phyloP scores from a whole-genome alignment of 2,329 filamentous ascomycete species.

The Didymella pomorum region DNA sequence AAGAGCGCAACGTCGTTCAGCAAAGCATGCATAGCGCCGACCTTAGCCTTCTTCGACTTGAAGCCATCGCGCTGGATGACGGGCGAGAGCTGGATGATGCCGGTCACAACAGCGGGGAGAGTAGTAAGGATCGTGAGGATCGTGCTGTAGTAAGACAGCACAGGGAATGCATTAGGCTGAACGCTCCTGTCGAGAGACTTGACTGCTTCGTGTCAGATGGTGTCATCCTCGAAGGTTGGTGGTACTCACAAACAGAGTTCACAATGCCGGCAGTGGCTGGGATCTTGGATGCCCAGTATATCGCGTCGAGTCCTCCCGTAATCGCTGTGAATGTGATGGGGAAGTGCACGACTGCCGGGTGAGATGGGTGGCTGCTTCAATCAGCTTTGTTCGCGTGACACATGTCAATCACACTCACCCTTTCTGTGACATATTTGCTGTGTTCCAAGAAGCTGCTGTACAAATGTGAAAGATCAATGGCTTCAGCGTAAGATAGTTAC shows the following conservation, averaged over 20 bases:
- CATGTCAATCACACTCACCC: neutral
- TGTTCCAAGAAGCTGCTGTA: neutral
- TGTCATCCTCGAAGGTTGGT: neutral
- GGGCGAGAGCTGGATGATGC: constrained; percentile 50
- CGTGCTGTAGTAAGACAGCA: constrained; percentile 56
- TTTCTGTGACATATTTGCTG: constrained; percentile 14
- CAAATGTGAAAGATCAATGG: neutral
- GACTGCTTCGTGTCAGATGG: constrained; percentile 24
- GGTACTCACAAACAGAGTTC: constrained; percentile 34
- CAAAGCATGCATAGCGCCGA: constrained; percentile 53
- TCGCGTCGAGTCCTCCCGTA: constrained; percentile 53
- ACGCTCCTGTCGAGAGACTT: constrained; percentile 41
- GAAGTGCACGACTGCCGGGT: constrained; percentile 56
- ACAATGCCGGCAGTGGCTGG: constrained; percentile 46
- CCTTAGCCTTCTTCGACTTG: constrained; percentile 53
- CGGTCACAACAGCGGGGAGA: constrained; percentile 44
- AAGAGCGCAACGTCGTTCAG: constrained; percentile 54
- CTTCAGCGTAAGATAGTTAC: neutral
- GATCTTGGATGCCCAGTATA: constrained; percentile 46
- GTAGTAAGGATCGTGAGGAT: constrained; percentile 49
- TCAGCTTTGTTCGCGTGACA: neutral
- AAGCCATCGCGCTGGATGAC: constrained; percentile 56
- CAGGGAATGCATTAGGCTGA: constrained; percentile 45
- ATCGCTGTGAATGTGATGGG: constrained; percentile 57
- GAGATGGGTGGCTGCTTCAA: constrained; percentile 51